These are phyloP conservation scores for Juglanconis sp. DNA, from an alignment of 2,329 filamentous ascomycete genomes.

Conservation along the genomic window DNA sequence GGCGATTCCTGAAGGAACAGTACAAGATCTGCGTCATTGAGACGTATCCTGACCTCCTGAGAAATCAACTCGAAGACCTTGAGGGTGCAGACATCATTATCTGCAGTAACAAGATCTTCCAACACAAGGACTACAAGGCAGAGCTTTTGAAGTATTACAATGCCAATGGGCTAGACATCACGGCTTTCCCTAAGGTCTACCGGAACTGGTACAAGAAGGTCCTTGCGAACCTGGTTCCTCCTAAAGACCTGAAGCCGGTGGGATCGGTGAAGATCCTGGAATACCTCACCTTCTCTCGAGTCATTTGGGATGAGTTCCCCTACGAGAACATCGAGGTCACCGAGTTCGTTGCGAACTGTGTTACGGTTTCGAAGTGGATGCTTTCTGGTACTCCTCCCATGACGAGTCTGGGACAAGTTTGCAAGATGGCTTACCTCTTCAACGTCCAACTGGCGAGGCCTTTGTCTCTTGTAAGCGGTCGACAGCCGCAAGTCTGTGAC, in stretches of 20 bases:
- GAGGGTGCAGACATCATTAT: slow-evolving; percentile 36
- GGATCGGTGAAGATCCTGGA: slow-evolving; percentile 27
- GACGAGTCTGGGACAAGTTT: slow-evolving; percentile 33
- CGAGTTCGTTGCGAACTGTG: slow-evolving; percentile 31
- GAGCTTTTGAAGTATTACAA: slow-evolving; percentile 7
- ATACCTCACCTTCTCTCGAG: slow-evolving; percentile 34
- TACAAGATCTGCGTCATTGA: slow-evolving; percentile 27
- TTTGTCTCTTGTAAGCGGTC: slow-evolving; percentile 28
- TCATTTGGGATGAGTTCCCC: slow-evolving; percentile 43
- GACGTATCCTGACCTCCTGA: slow-evolving; percentile 13
- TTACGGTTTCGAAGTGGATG: slow-evolving; percentile 38
- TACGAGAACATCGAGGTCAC: slow-evolving; percentile 31
- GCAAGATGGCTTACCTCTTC: slow-evolving; percentile 32
- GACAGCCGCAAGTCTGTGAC: slow-evolving; percentile 34
- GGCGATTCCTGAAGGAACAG: slow-evolving; percentile 29
- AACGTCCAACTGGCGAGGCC: slow-evolving; percentile 38
- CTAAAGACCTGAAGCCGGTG: neutral
- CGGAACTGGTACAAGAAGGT: slow-evolving; percentile 14
- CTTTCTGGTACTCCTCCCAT: slow-evolving; percentile 42
- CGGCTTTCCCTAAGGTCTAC: slow-evolving; percentile 5
- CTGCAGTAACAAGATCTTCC: slow-evolving; percentile 28
- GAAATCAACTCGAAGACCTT: slow-evolving; percentile 19
- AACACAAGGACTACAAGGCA: slow-evolving; percentile 4
- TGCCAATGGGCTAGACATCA: neutral
- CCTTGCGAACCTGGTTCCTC: neutral